These are phyloP conservation scores for Alternaria alternata DNA, from an alignment of 2,329 filamentous ascomycete genomes.

Conservation along the genomic window DNA sequence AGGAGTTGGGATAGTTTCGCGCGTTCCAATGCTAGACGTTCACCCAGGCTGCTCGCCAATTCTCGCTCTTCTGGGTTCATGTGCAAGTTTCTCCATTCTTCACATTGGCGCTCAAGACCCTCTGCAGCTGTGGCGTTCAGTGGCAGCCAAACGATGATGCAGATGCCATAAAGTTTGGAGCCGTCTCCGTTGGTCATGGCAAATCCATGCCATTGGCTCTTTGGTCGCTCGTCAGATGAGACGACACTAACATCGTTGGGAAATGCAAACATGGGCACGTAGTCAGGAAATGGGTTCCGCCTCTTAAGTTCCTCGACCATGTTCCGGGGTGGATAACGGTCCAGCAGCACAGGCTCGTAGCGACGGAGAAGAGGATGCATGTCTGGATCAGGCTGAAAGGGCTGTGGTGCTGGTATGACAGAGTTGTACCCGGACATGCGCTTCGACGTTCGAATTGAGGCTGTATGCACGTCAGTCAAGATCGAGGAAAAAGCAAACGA, in stretches of 20 bases:
- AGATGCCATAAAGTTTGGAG: constrained; percentile 90
- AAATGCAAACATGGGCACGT: constrained; percentile 99
- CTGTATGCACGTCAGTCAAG: constrained; percentile 46
- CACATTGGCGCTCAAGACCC: constrained; percentile 73
- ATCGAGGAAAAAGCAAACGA: constrained; percentile 29
- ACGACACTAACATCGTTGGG: constrained; percentile 98
- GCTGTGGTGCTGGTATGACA: constrained; percentile 92
- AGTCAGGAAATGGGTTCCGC: constrained; percentile 90
- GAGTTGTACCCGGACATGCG: constrained; percentile 97
- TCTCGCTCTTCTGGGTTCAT: constrained; percentile 93
- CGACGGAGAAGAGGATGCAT: constrained; percentile 95
- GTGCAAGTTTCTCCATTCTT: constrained; percentile 65
- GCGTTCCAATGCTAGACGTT: constrained; percentile 84
- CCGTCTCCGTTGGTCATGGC: constrained; percentile 96
- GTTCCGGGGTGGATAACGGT: constrained; percentile 87
- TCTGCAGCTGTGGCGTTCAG: constrained; percentile 82
- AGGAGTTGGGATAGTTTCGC: constrained; percentile 89
- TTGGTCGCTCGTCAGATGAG: constrained; percentile 89
- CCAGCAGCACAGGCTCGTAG: constrained; percentile 95
- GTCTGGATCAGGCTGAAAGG: constrained; percentile 84
- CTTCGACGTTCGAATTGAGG: constrained; percentile 80
- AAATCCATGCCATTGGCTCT: constrained; percentile 99
- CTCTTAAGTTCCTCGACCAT: constrained; percentile 81
- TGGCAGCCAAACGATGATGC: constrained; percentile 91
- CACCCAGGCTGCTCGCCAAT: constrained; percentile 87